Evolutionary conservation across 192 early-diverging fungal species (phyloP), one percentile per base, ranked within the genome.

Genomic region (Coemansia sp.): DNA sequence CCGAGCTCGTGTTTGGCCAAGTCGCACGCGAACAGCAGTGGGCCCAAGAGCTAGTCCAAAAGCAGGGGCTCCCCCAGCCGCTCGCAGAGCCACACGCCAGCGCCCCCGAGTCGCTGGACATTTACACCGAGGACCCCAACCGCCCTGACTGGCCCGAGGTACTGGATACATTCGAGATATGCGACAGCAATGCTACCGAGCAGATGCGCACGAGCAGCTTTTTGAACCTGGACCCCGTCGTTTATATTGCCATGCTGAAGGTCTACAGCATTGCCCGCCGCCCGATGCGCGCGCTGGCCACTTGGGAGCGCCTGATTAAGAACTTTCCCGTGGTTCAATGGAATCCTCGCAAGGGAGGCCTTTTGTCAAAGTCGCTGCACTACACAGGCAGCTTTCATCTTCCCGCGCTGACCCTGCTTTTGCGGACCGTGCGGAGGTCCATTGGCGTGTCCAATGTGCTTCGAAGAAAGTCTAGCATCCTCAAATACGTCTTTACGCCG

Each of bases 241-340:
- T 85, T 2, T 85, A 78, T 61, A 69, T 85, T 41, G 76, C 76
- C 70, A 85, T 85, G 78, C 73, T 85, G 22, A 77, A 74, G 31
- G 65, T 85, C 33, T 85, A 85, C 63, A 51, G 67, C 16, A 63
- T 46, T 10, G 59, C 69, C 22, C 44, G 61, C 6, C 69, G 61
- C 33, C 68, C 76, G n/a, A 57, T 77, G 73, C 42, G 71, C 13
- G 83, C 78, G 2, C 72, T 85, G 29, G 83, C 72, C 4, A 85
- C 76, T 3, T 85, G 83, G 83, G 73, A 77, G 42, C 70, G 75
- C 22, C 31, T 85, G 65, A 63, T 85, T 22, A 68, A 63, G 11
- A 78, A 78, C 75, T 85, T 68, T 46, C 83, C 83, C 1, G 44
- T 85, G 31, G 75, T 78, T 20, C 75, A 72, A 16, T 85, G 83